Evolutionary conservation across 116 monocot species (phyloP).

Genomic region (Zostera marina): DNA sequence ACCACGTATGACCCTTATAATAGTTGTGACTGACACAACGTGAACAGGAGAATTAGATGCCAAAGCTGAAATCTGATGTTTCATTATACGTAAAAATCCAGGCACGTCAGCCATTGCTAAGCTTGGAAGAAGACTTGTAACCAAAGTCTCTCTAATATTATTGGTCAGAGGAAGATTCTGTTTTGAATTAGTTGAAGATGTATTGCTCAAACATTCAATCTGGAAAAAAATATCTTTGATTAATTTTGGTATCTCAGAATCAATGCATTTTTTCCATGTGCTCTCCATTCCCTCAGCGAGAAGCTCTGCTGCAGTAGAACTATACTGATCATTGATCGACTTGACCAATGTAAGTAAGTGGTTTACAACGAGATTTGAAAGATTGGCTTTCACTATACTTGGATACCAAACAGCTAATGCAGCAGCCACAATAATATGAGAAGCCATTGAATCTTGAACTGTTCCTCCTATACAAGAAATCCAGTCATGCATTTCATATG

Average conservation of each 20-base stretch:
- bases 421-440: conserved; percentile 83
- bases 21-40: conserved; percentile 57
- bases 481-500: conserved; percentile 87
- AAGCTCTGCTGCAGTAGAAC: conserved; percentile 90
- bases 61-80: conserved; percentile 83
- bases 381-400: conserved; percentile 58
- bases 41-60: conserved; percentile 93
- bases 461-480: conserved; percentile 70
- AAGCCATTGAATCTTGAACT: conserved; percentile 75
- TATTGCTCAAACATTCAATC: conserved; percentile 62
- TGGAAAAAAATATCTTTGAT: conserved; percentile 79
- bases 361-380: conserved; percentile 41
- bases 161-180: conserved; percentile 26
- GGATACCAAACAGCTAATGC: conserved; percentile 98
- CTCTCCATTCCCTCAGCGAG: conserved; percentile 94
- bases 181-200: conserved; percentile 23
- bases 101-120: conserved; percentile 73
- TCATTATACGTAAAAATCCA: conserved; percentile 66
- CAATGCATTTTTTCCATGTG: conserved; percentile 64
- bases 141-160: conserved; percentile 61
- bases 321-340: conserved; percentile 77
- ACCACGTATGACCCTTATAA: conserved; percentile 70
- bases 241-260: conserved; percentile 49
- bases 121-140: conserved; percentile 76
- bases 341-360: conserved; percentile 80